A percentile compares a stretch with the other conserved stretches of the same genome.
phyloP scores from a whole-genome alignment of 2,329 filamentous ascomycete species.

The Dactylellina sp. region DNA sequence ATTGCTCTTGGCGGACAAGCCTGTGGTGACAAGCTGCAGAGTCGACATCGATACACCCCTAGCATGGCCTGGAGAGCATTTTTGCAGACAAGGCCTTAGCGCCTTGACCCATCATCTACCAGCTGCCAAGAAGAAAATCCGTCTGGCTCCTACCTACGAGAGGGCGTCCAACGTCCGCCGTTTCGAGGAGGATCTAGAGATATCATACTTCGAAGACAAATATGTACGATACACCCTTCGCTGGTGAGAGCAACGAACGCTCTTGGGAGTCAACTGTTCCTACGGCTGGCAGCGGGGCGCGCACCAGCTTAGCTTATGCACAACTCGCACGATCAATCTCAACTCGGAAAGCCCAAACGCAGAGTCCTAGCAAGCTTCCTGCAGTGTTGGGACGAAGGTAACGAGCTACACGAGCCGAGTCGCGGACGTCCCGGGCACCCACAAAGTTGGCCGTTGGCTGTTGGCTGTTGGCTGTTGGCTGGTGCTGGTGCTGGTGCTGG shows the following conservation, averaged over 20 bases:
- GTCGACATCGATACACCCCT: conserved; percentile 6
- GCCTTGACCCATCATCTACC: conserved; percentile 11
- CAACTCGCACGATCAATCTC: conserved; percentile 25
- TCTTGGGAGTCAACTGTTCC: not conserved
- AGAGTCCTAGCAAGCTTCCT: conserved; percentile 12
- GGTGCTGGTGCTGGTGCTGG: too few species aligned
- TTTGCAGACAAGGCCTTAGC: conserved; percentile 19
- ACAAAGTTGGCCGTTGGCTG: not conserved
- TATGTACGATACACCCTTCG: not conserved
- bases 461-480: too few species aligned
- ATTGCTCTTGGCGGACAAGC: conserved; percentile 7
- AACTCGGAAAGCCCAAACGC: conserved; percentile 46
- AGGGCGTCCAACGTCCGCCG: conserved; percentile 5
- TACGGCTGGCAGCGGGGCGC: conserved; percentile 4
- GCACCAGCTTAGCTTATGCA: conserved; percentile 4
- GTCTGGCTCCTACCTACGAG: conserved; percentile 2
- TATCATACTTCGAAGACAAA: not conserved
- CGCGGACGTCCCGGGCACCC: too few species aligned
- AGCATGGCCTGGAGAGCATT: conserved; percentile 13
- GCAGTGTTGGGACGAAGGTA: conserved; percentile 33
- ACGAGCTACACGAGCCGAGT: conserved; percentile 15
- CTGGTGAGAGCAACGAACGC: not conserved
- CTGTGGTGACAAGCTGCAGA: conserved; percentile 7
- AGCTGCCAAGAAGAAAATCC: conserved; percentile 12
- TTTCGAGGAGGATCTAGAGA: conserved; percentile 20